Conservation (phyloP, 2,329 filamentous ascomycete genomes). For the Aulographum hederae region DNA sequence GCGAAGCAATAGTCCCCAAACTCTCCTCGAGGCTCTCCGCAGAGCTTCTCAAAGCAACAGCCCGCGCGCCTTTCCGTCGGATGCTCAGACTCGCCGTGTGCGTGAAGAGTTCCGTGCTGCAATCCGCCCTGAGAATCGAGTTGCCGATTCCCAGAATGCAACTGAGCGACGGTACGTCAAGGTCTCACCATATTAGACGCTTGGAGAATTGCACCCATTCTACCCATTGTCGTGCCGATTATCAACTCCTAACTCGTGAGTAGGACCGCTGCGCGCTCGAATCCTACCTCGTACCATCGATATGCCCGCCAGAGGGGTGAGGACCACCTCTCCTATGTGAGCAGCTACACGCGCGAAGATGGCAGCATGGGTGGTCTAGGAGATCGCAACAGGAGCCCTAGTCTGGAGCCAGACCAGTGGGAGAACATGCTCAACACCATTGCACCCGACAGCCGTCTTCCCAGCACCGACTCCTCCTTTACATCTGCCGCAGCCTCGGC, state of each 20-base stretch:
- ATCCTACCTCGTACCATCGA: constrained; percentile 1
- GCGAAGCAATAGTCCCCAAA: too few species aligned
- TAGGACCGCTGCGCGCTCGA: constrained; percentile 5
- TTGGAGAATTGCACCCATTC: constrained; percentile 1
- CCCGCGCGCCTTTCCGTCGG: too few species aligned
- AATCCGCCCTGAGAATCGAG: too few species aligned
- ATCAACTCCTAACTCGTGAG: constrained; percentile 19
- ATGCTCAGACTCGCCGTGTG: too few species aligned
- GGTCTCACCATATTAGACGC: neutral
- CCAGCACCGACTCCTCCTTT: constrained; percentile 70
- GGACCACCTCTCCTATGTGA: neutral
- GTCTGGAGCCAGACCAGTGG: constrained; percentile 52
- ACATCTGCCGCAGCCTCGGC: constrained; percentile 42
- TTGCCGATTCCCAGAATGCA: too few species aligned
- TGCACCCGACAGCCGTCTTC: constrained; percentile 62
- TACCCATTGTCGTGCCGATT: constrained; percentile 8
- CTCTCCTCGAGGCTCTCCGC: too few species aligned
- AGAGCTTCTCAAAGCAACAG: too few species aligned
- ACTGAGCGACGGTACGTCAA: too few species aligned
- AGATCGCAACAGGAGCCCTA: constrained; percentile 66
- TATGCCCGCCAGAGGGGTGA: neutral
- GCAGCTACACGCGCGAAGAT: constrained; percentile 6
- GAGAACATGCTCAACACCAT: constrained; percentile 65
- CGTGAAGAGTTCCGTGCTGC: too few species aligned
- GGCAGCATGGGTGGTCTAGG: constrained; percentile 42